phyloP scores from a whole-genome alignment of 345 rosid species.

The Gossypium herbaceum region DNA sequence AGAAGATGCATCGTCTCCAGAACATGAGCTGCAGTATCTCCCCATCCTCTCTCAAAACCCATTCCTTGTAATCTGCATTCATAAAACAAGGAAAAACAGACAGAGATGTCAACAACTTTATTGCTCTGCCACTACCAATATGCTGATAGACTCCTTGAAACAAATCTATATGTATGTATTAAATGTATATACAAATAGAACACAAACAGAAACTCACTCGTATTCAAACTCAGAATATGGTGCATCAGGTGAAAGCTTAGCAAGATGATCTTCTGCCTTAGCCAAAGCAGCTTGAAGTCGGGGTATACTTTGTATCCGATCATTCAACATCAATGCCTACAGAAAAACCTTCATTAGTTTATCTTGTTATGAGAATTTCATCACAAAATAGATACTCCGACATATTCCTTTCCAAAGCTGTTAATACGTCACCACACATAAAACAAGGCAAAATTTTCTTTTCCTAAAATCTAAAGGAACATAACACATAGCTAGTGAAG shows the following conservation, averaged over 20 bases:
- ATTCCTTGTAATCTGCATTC: slow-evolving; percentile 64
- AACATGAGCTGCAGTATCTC: slow-evolving; percentile 78
- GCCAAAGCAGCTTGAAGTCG: slow-evolving; percentile 60
- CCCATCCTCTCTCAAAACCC: slow-evolving; percentile 99
- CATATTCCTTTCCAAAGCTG: not conserved
- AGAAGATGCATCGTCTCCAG: slow-evolving; percentile 81
- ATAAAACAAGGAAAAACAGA: not conserved
- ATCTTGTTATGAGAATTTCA: not conserved
- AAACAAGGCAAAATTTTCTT: not conserved
- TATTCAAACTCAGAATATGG: slow-evolving; percentile 76
- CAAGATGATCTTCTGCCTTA: slow-evolving; percentile 87
- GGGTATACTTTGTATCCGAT: slow-evolving; percentile 58
- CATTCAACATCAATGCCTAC: slow-evolving; percentile 93
- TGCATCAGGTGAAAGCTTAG: slow-evolving; percentile 64
- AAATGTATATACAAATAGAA: not conserved
- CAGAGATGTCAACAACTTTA: slow-evolving; percentile 3
- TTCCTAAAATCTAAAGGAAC: not conserved
- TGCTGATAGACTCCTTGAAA: not conserved
- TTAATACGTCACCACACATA: not conserved
- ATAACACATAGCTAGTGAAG: not conserved
- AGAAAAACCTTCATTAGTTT: not conserved
- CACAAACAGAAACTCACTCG: slow-evolving; percentile 27
- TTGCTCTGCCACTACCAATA: not conserved
- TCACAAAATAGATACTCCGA: not conserved
- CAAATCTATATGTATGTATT: not conserved